Conservation (phyloP, 2,329 filamentous ascomycete species). For the Microsporum audouinii region DNA sequence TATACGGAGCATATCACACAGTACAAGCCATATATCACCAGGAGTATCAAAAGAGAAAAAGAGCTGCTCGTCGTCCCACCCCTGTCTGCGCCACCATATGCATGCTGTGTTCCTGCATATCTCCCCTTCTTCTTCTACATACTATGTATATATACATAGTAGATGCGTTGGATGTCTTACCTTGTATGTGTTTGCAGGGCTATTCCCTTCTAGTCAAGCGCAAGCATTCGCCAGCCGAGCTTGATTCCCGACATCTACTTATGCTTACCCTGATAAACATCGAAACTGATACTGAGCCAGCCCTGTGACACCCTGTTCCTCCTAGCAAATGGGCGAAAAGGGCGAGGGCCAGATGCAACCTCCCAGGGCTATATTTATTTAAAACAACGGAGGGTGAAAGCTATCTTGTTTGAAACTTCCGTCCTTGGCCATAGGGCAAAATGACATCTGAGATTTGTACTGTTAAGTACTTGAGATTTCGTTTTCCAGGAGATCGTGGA, state of each 20-base stretch:
- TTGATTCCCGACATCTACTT: background rate
- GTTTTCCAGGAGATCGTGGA: background rate
- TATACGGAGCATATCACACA: background rate
- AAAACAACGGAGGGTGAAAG: background rate
- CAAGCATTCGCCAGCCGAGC: background rate
- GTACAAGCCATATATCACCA: background rate
- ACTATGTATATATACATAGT: background rate
- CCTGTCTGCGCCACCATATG: background rate
- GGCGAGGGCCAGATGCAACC: background rate
- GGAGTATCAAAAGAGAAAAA: background rate
- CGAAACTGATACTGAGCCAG: background rate
- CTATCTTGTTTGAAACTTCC: background rate
- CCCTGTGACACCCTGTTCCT: background rate
- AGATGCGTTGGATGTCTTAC: background rate
- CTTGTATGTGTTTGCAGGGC: background rate
- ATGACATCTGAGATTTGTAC: too few species aligned
- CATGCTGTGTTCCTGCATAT: constrained; percentile 1
- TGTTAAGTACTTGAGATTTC: background rate
- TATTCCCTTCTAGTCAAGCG: background rate
- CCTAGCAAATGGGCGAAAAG: background rate
- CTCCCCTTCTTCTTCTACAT: background rate
- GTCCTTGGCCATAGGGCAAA: too few species aligned
- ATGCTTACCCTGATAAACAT: background rate
- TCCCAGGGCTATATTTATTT: background rate
- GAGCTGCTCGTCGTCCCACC: background rate